phyloP scores from a whole-genome alignment of 768 basidiomycete genomes.

The Hygrocybe punicea region DNA sequence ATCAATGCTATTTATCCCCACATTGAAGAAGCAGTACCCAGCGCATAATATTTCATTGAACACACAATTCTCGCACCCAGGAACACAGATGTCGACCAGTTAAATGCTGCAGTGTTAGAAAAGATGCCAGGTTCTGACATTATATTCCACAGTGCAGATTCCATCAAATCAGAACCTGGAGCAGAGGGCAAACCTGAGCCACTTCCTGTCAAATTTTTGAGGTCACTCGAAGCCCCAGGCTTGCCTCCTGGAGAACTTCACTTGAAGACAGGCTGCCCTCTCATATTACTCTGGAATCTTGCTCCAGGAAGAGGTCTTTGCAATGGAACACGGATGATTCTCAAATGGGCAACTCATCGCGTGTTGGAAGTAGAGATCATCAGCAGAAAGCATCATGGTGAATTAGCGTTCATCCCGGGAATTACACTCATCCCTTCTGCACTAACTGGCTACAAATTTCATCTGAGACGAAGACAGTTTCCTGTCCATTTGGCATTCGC shows the following conservation, averaged over 20 bases:
- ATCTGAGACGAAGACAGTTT: conserved; percentile 37
- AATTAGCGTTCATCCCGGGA: conserved; percentile 38
- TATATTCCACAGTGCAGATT: not conserved
- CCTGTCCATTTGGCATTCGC: conserved; percentile 46
- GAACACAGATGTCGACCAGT: no score
- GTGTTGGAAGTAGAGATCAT: conserved; percentile 38
- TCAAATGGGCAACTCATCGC: conserved; percentile 21
- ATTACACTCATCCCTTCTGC: conserved; percentile 33
- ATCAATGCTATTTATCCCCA: conserved; percentile 28
- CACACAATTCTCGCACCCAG: conserved; percentile 31
- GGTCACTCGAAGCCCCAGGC: conserved; percentile 34
- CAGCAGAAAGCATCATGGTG: conserved; percentile 36
- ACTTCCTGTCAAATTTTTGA: conserved; percentile 38
- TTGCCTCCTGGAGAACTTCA: conserved; percentile 39
- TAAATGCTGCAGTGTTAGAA: not conserved
- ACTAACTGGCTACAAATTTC: conserved; percentile 26
- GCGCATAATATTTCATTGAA: conserved; percentile 32
- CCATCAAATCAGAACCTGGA: not conserved
- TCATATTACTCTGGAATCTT: conserved; percentile 44
- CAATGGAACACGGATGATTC: conserved; percentile 29
- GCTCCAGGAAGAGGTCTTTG: no score
- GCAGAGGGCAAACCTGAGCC: conserved; percentile 1
- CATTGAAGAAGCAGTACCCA: conserved; percentile 5
- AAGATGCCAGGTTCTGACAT: not conserved
- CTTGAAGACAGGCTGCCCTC: conserved; percentile 32